Base-by-base conservation (phyloP, 352 stramenopile genomes). In the Pythium monospermum region DNA sequence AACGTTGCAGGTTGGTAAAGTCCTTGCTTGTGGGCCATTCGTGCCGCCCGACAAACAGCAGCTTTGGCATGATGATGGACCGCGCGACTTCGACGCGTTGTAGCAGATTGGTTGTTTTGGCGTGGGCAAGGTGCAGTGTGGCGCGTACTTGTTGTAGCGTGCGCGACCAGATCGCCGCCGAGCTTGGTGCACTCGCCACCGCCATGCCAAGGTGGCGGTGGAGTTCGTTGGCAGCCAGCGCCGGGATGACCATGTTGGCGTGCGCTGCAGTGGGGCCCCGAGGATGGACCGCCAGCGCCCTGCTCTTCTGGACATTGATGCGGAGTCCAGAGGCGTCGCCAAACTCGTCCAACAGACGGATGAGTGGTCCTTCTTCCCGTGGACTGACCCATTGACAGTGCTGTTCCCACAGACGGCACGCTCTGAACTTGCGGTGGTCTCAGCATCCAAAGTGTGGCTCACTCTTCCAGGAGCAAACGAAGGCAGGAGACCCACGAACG, bases 71-170 rank as follows among this genome's bases (percentile, higher is more conserved):
- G 44, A 41, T 11, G 18, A 51, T 25, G 6, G 31, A 28, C 2
- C 16, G 10, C 15, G 19, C 28, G 2, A 51, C 23, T 18, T 27
- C 42, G 15, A 49, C 27, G 3, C 42, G 42, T 18, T 49, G 42
- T 5, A 38, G 16, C 2, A 49, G 26, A 33, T 49, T 26, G 22
- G 42, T 49, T 4, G 40, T 48, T 26, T 48, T 48, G 26, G 38
- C 28, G 7, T 36, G 12, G 1, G 42, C 42, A 27, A 49, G 27
- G 21, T 49, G 42, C 2, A 49, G n/a, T 3, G n/a, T n/a, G 6
- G 22, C 42, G 2, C 42, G 25, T 1, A 49, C 1, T 16, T 49
- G 42, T 16, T 49, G 42, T 5, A 49, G n/a, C 4, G 27, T 49
- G 4, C 1, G 12, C 1, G 36, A n/a, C 42, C 42, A 49, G 1